These are phyloP conservation scores for Kuraishia hungarica DNA, from an alignment of 805 yeast species.

Conservation along the genomic window DNA sequence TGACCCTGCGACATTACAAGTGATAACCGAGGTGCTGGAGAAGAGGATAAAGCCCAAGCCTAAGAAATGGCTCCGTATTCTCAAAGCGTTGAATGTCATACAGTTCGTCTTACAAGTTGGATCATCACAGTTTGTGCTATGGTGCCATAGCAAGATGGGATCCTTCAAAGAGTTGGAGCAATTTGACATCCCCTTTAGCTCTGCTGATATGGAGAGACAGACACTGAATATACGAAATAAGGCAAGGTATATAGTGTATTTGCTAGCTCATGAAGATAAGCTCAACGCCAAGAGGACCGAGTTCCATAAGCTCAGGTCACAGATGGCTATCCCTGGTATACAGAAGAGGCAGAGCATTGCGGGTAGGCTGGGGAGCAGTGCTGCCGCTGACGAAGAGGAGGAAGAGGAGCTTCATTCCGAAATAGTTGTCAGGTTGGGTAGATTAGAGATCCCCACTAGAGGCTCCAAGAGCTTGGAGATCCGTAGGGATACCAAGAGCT, in stretches of 20 bases:
- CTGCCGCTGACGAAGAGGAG: constrained; percentile 11
- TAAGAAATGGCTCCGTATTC: constrained; percentile 27
- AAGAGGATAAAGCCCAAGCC: constrained; percentile 27
- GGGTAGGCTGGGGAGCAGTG: constrained; percentile 18
- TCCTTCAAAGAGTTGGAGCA: constrained; percentile 16
- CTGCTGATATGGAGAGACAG: constrained; percentile 13
- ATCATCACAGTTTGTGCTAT: constrained; percentile 36
- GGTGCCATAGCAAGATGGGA: constrained; percentile 35
- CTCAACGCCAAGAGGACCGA: constrained; percentile 31
- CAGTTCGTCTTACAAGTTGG: constrained; percentile 47
- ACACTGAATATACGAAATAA: constrained; percentile 28
- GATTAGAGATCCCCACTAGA: constrained; percentile 4
- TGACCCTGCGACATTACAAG: constrained; percentile 26
- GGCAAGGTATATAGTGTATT: constrained; percentile 23
- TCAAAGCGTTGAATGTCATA: constrained; percentile 45
- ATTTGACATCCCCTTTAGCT: constrained; percentile 17
- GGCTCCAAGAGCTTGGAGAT: constrained; percentile 23
- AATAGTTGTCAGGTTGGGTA: constrained; percentile 1
- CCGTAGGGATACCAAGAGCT: constrained; percentile 8
- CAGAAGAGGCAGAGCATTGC: constrained; percentile 10
- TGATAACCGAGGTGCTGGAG: constrained; percentile 29
- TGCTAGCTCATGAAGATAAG: constrained; percentile 22
- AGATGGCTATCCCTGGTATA: constrained; percentile 33
- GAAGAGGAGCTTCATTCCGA: constrained; percentile 9
- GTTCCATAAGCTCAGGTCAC: constrained; percentile 29